phyloP scores from a whole-genome alignment of 306 rosid species.

The cucumber (Cucumis sativus) region Cucumber_9930_V3 NC_026655.2:20304001-20304500 shows the following conservation, averaged over 20 bases:
- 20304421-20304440: slow-evolving; percentile 42
- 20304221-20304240: slow-evolving; percentile 3
- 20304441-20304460: slow-evolving; percentile 86
- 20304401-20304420: slow-evolving; percentile 18
- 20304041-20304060: neutral
- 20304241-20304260: neutral
- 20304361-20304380: slow-evolving; percentile 32
- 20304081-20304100: neutral
- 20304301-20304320: slow-evolving; percentile 55
- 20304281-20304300: slow-evolving; percentile 80
- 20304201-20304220: slow-evolving; percentile 18
- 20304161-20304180: slow-evolving; percentile 45
- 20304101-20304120: neutral
- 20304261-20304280: slow-evolving; percentile 4
- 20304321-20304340: slow-evolving; percentile 81
- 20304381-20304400: slow-evolving; percentile 13
- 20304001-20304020: neutral
- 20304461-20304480: slow-evolving; percentile 89
- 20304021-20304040: neutral
- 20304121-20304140: neutral
- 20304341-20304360: slow-evolving; percentile 62
- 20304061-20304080: neutral
- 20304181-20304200: slow-evolving; percentile 52
- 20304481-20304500: slow-evolving; percentile 63
- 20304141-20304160: neutral